A percentile compares a stretch with the other conserved stretches of the same genome.
These are phyloP conservation scores for Vaccinium darrowii DNA, from an alignment of 148 eudicot species.

Conservation along the genomic window DNA sequence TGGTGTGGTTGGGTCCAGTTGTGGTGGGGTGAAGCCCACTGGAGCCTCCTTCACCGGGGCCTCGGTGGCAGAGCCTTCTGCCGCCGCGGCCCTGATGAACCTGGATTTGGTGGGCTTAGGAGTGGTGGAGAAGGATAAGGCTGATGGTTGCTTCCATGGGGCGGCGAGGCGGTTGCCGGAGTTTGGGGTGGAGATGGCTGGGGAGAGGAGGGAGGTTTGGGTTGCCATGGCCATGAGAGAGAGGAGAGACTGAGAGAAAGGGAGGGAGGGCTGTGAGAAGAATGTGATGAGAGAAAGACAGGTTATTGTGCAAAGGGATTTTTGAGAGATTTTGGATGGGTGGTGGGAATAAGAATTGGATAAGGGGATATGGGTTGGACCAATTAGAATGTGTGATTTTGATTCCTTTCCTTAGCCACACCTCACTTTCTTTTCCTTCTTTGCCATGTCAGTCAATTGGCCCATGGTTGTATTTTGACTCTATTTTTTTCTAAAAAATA, in stretches of 20 bases:
- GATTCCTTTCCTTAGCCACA: constrained; percentile 35
- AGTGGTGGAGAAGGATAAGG: constrained; percentile 1
- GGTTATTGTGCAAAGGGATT: constrained; percentile 18
- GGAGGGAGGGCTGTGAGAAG: neutral
- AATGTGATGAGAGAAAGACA: neutral
- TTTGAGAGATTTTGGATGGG: constrained; percentile 18
- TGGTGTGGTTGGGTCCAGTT: constrained; percentile 85
- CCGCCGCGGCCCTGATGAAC: constrained; percentile 46
- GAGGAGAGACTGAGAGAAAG: neutral
- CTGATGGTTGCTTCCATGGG: constrained; percentile 20
- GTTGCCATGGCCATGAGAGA: constrained; percentile 79
- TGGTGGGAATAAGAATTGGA: constrained; percentile 32
- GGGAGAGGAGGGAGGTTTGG: constrained; percentile 70
- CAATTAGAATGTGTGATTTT: constrained; percentile 60
- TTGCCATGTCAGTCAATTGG: constrained; percentile 1
- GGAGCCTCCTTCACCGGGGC: constrained; percentile 43
- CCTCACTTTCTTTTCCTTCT: neutral
- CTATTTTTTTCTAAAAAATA: neutral
- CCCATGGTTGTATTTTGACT: neutral
- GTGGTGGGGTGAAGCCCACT: constrained; percentile 89
- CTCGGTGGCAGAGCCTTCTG: constrained; percentile 24
- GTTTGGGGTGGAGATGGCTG: constrained; percentile 37
- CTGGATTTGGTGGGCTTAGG: constrained; percentile 28
- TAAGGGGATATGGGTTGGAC: constrained; percentile 57
- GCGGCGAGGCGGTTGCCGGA: constrained; percentile 10